Evolutionary conservation across 129 eudicot genomes (phyloP), one percentile per base, ranked within the genome.

Genomic region (Pulicaria dysenterica): DNA sequence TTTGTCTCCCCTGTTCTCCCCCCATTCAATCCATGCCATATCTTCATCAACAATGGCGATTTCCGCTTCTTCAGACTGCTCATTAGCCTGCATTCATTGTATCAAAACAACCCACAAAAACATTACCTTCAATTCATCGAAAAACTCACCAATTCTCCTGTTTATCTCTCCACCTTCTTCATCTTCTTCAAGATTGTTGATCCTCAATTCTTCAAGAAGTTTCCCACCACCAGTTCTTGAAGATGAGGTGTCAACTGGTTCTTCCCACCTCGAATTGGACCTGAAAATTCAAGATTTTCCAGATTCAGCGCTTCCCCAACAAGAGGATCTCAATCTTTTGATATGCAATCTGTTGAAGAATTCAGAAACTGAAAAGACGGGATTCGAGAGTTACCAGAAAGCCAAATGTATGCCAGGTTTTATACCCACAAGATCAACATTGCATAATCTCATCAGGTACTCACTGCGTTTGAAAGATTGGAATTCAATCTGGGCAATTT

Each of bases 361-460:
- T 60, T 48, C 96, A 15, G 74, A 79, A 45, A 90, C 90, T 1
- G 83, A 86, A 72, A 70, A 75, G 12, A 15, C 86, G 13, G 98
- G 84, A 6, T 77, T 78, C 13, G 79, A 88, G 36, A 82, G 78
- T 68, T 94, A 90, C 69, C 74, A 83, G 70, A 84, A 90, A 67
- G 96, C 85, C 3, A 94, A 84, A 83, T 53, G 19, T 58, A 62
- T 50, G 16, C 81, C 77, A 3, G 89, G 67, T 37, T 94, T 87
- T 67, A 73, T 54, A 45, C 98, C 97, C 58, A 73, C 80, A 39
- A 86, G 77, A 75, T 50, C 82, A 0, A 90, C 97, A 5, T 64
- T 90, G 66, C 88, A 79, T 80, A 75, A 78, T 48, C 72, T 90
- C 24, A 59, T 79, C 74, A 86, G 96, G 97, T 90, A 85, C 77